phyloP scores from a whole-genome alignment of 257 asterid species.

The Lavandula angustifolia region DNA sequence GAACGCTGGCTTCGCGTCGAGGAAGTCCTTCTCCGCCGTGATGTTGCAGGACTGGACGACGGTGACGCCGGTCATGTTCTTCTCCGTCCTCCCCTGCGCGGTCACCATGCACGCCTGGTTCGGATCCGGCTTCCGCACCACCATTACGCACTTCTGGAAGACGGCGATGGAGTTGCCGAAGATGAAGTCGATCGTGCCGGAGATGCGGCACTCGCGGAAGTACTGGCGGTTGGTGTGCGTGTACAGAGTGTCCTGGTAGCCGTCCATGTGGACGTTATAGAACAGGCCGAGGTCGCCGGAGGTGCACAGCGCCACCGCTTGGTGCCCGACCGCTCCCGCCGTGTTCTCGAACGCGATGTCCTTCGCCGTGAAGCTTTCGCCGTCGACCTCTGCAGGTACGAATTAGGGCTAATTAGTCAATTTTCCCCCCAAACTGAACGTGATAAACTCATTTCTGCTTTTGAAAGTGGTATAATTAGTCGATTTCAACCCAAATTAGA shows the following conservation, averaged over 20 bases:
- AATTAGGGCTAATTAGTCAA: no score
- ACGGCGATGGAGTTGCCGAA: slow-evolving; percentile 69
- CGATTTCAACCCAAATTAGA: no score
- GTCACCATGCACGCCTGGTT: slow-evolving; percentile 79
- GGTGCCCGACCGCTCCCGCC: slow-evolving; percentile 66
- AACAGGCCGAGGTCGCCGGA: slow-evolving; percentile 58
- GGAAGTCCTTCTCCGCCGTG: slow-evolving; percentile 44
- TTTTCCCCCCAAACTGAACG: no score
- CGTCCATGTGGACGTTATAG: slow-evolving; percentile 66
- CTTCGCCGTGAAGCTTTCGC: slow-evolving; percentile 56
- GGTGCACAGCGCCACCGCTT: slow-evolving; percentile 74
- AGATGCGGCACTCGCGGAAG: slow-evolving; percentile 59
- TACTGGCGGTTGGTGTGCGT: slow-evolving; percentile 67
- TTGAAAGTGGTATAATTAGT: no score
- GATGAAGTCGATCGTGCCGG: slow-evolving; percentile 77
- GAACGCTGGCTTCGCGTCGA: slow-evolving; percentile 21
- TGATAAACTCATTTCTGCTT: no score
- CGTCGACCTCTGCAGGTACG: slow-evolving; percentile 46
- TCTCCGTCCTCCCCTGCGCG: slow-evolving; percentile 73
- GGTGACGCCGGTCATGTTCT: slow-evolving; percentile 47
- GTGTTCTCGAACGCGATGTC: slow-evolving; percentile 77
- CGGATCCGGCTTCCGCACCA: slow-evolving; percentile 62
- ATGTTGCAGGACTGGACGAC: slow-evolving; percentile 52
- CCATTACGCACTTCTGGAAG: slow-evolving; percentile 59
- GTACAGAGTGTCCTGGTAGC: slow-evolving; percentile 77